Evolutionary conservation across 2,329 filamentous ascomycete genomes (phyloP).

Genomic region (Epicoccum nigrum): DNA sequence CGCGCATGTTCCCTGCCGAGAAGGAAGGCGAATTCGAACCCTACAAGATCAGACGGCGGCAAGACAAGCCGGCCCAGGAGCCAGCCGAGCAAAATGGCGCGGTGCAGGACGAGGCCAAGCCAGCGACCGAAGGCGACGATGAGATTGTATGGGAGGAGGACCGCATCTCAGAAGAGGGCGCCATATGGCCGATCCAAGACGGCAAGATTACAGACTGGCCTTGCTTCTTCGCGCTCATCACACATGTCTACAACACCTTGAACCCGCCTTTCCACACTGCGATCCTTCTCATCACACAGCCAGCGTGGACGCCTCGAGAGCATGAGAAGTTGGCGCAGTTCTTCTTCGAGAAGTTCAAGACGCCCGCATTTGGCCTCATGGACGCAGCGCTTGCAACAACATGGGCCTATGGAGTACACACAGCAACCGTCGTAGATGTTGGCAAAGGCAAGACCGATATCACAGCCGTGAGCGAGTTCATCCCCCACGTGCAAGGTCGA

Average conservation of each 20-base stretch:
- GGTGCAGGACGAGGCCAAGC: slow-evolving; percentile 29
- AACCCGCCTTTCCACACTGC: slow-evolving; percentile 94
- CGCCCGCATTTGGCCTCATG: slow-evolving; percentile 87
- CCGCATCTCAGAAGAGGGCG: slow-evolving; percentile 83
- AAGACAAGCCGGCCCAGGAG: slow-evolving; percentile 33
- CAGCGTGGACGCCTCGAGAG: slow-evolving; percentile 87
- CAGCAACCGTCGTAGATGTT: slow-evolving; percentile 87
- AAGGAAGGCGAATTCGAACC: slow-evolving; percentile 83
- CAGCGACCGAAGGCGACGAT: slow-evolving; percentile 54
- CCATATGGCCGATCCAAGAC: slow-evolving; percentile 81
- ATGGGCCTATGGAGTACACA: slow-evolving; percentile 80
- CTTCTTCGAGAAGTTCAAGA: slow-evolving; percentile 96
- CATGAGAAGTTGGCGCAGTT: slow-evolving; percentile 89
- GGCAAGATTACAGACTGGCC: slow-evolving; percentile 89
- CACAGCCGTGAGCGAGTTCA: slow-evolving; percentile 84
- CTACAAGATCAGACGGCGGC: slow-evolving; percentile 70
- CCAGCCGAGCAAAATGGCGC: slow-evolving; percentile 37
- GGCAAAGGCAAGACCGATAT: slow-evolving; percentile 92
- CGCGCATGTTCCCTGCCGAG: slow-evolving; percentile 86
- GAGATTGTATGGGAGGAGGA: slow-evolving; percentile 85
- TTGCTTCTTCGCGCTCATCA: slow-evolving; percentile 90
- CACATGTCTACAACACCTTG: slow-evolving; percentile 87
- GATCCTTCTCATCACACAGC: slow-evolving; percentile 86
- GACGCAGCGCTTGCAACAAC: slow-evolving; percentile 84
- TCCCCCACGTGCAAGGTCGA: slow-evolving; percentile 72